Evolutionary conservation across 1,139 yeast genomes (phyloP).

Genomic region (Yamadazyma atlantica): DNA sequence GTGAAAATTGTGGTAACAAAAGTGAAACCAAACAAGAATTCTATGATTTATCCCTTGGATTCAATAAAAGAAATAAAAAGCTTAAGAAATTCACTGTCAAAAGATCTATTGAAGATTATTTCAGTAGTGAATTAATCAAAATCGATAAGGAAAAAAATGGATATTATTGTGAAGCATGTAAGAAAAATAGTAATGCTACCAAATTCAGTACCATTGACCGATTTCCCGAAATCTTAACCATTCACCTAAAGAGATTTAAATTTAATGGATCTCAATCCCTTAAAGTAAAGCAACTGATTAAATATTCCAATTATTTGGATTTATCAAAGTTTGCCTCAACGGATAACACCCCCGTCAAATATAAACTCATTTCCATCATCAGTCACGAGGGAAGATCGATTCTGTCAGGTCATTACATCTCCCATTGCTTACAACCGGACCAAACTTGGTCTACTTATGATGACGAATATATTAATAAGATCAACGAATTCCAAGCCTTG

Average conservation of each 20-base stretch:
- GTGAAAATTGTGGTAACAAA: conserved; percentile 74
- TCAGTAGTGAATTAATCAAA: conserved; percentile 74
- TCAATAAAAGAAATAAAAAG: conserved; percentile 41
- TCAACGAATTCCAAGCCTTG: conserved; percentile 71
- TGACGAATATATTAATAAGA: conserved; percentile 80
- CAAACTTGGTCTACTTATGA: conserved; percentile 92
- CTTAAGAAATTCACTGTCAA: conserved; percentile 55
- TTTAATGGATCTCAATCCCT: conserved; percentile 74
- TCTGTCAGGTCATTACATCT: conserved; percentile 89
- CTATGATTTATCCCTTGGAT: conserved; percentile 82
- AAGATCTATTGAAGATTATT: conserved; percentile 74
- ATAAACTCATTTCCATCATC: conserved; percentile 80
- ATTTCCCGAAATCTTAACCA: conserved; percentile 84
- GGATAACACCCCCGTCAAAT: conserved; percentile 49
- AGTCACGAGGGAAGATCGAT: conserved; percentile 94
- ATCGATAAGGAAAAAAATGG: conserved; percentile 61
- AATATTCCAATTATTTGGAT: conserved; percentile 76
- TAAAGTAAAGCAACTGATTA: conserved; percentile 83
- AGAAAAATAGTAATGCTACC: conserved; percentile 70
- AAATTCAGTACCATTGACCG: conserved; percentile 73
- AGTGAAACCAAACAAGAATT: conserved; percentile 93
- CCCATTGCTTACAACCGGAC: conserved; percentile 90
- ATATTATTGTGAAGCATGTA: conserved; percentile 86
- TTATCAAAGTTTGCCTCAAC: conserved; percentile 59
- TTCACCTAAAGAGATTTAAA: conserved; percentile 88